Evolutionary conservation across 768 basidiomycete species (phyloP), one percentile per base, ranked within the genome.

Genomic region (Suillus subalutaceus): DNA sequence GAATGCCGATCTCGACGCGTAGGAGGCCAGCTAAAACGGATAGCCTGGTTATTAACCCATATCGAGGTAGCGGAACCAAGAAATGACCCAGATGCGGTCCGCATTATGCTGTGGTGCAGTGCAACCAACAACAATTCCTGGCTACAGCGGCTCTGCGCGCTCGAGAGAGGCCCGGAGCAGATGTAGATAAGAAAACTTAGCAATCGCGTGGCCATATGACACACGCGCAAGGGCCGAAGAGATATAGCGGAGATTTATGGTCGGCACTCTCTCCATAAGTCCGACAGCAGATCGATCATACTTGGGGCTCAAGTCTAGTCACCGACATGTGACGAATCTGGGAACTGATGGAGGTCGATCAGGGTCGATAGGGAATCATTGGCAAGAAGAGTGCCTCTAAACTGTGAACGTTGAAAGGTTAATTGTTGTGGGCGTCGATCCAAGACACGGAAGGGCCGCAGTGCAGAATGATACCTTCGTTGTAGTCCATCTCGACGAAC

Each of bases 321-420:
- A 20, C 59, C 59, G 59, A 60, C 41, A 43, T 60, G 41, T 44
- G 59, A 60, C 59, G 18, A 60, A 60, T 60, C 59, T 40, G 59
- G 59, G 26, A 59, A 41, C 26, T 59, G 58, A 41, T 59, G 58
- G 23, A 40, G 41, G 59, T 60, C 59, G 59, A 60, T 60, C 59
- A 60, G 59, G 59, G 59, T 60, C 59, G 26, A 60, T 60, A 43
- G 59, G 59, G 16, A 30, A 59, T 59, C 58, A 59, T 59, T 59
- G 40, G 40, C 58, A 41, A 59, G 40, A 59, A 59, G 38, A 41
- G 59, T 30, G 12, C 30, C 59, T 60, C 59, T 60, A 60, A 59
- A 60, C 41, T 60, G 58, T 43, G 40, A 43, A 60, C 18, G 59
- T 43, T 60, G 41, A 60, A 60, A 60, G 59, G 59, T 60, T 60